These are phyloP conservation scores for Pichia sp. DNA, from an alignment of 1,139 yeast species.

Conservation along the genomic window DNA sequence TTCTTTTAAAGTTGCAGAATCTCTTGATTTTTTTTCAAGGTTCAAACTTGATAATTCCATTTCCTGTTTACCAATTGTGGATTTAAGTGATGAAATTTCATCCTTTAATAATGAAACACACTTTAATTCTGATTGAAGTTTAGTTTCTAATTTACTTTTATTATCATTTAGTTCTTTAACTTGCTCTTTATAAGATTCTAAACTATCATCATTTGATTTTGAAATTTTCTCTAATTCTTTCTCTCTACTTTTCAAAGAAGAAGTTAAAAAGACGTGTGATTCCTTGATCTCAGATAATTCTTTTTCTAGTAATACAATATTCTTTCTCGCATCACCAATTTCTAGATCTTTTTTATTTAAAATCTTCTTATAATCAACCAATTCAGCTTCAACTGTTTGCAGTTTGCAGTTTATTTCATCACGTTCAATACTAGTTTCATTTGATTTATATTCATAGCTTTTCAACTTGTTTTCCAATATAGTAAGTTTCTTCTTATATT, in stretches of 20 bases:
- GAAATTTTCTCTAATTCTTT: constrained; percentile 5
- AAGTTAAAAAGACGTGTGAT: background rate
- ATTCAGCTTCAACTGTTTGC: constrained; percentile 24
- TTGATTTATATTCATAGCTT: background rate
- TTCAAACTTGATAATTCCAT: constrained; percentile 16
- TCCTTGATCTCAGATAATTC: constrained; percentile 16
- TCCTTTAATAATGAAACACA: constrained; percentile 33
- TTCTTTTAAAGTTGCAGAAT: background rate
- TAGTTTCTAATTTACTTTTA: constrained; percentile 4
- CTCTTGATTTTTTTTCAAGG: constrained; percentile 11
- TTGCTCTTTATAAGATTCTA: constrained; percentile 15
- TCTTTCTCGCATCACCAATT: constrained; percentile 34
- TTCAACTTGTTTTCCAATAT: constrained; percentile 40
- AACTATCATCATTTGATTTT: background rate
- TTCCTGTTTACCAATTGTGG: constrained; percentile 23
- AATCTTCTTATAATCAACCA: constrained; percentile 34
- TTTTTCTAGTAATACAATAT: constrained; percentile 36
- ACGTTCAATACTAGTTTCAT: background rate
- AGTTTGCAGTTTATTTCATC: constrained; percentile 14
- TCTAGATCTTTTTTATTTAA: constrained; percentile 40
- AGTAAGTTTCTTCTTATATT: constrained; percentile 46
- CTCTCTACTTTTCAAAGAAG: constrained; percentile 4
- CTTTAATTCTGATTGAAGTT: constrained; percentile 25
- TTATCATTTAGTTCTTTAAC: constrained; percentile 23
- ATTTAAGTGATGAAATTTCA: constrained; percentile 30